These are phyloP conservation scores for Fereydounia khargensis DNA, from an alignment of 1,284 basidiomycete species.

Conservation along the genomic window DNA sequence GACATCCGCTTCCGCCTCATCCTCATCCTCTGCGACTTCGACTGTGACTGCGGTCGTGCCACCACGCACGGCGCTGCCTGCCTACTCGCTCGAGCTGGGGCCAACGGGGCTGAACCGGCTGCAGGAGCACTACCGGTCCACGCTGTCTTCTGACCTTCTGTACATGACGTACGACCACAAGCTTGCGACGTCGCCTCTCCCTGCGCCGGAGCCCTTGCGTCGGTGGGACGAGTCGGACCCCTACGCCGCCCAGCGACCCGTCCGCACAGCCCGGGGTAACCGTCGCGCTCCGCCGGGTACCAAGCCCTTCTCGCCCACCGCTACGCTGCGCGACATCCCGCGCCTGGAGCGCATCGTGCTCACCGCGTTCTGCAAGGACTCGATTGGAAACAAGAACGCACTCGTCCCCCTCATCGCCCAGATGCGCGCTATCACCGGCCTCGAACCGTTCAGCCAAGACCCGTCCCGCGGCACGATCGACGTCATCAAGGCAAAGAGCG, in stretches of 20 bases:
- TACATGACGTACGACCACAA: constrained; percentile 81
- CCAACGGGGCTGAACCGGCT: constrained; percentile 73
- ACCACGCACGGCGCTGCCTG: constrained; percentile 34
- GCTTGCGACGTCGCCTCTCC: constrained; percentile 9
- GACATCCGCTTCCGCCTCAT: constrained; percentile 2
- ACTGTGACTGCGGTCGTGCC: constrained; percentile 2
- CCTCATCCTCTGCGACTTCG: constrained; percentile 1
- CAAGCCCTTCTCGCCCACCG: constrained; percentile 22
- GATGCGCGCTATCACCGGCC: constrained; percentile 81
- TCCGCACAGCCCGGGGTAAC: constrained; percentile 69
- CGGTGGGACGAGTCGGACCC: constrained; percentile 75
- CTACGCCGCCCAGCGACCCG: constrained; percentile 72
- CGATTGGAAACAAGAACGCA: constrained; percentile 70
- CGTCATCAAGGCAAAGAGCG: constrained; percentile 74
- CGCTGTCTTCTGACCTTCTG: constrained; percentile 81
- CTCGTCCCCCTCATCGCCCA: constrained; percentile 84
- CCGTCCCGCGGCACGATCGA: constrained; percentile 63
- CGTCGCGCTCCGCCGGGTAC: constrained; percentile 40
- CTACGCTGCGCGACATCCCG: constrained; percentile 59
- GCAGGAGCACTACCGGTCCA: constrained; percentile 77
- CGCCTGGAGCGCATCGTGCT: constrained; percentile 74
- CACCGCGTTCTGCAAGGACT: constrained; percentile 56
- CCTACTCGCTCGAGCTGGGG: constrained; percentile 56
- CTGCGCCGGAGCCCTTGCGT: constrained; percentile 59
- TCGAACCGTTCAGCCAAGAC: constrained; percentile 61